Evolutionary conservation across 164 flowering plant species (phyloP), one percentile per base, ranked within the genome.

Genomic region (Vitis rotundifolia): DNA sequence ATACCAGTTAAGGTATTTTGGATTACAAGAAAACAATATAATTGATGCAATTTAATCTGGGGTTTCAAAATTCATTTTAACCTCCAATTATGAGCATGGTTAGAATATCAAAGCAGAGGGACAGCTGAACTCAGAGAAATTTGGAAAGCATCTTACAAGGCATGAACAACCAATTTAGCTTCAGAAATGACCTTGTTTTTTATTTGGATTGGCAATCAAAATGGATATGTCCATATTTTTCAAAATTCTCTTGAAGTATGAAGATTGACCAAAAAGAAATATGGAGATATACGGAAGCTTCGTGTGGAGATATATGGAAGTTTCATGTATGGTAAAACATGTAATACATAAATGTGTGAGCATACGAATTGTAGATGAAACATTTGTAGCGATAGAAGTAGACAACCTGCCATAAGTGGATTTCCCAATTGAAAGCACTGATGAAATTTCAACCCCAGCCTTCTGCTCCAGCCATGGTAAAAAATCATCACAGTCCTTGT

Each of bases 391-490:
- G 9, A 3, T n/a, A 12, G 11, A 59, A 62, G 29, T 15, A 60
- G 14, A 4, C 2, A 18, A 91, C 93, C 94, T 92, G 58, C 98
- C 97, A 49, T 82, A 68, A 10, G 63, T 66, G 11, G 98, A 91
- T 72, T 76, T 83, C 50, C 95, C 95, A 50, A 91, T 82, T 0
- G 87, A 76, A 74, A 93, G 88, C 49, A 73, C 61, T 0, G 92
- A 81, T 0, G 95, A 91, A 63, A 91, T 84, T 64, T 85, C 78
- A 19, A 63, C 52, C 19, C 95, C 93, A 1, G 97, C 85, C 70
- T 87, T 90, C 29, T 58, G 64, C 74, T 77, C 87, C 72, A 93
- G 70, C 98, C 98, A 93, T 9, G 95, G 82, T 76, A 91, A 76
- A 57, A 93, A 91, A 29, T 79, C 86, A 9, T 69, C 79, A 51